phyloP scores from a whole-genome alignment of 2,329 filamentous ascomycete genomes.

The Tolypocladium album region DNA sequence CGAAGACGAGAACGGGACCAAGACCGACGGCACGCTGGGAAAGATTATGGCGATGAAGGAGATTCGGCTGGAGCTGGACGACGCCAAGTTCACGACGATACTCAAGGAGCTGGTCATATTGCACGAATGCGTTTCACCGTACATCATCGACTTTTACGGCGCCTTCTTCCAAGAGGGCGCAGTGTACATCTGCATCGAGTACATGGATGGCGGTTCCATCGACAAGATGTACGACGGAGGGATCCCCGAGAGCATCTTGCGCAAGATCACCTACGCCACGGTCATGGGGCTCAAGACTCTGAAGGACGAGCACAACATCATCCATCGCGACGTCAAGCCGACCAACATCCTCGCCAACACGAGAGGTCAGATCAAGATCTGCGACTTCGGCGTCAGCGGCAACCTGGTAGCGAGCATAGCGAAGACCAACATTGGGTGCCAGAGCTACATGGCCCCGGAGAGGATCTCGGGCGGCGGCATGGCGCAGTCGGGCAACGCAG shows the following conservation, averaged over 20 bases:
- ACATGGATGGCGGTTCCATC: slow-evolving; percentile 96
- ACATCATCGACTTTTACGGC: slow-evolving; percentile 97
- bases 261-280: slow-evolving; percentile 84
- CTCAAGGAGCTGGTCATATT: slow-evolving; percentile 96
- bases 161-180: slow-evolving; percentile 98
- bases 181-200: slow-evolving; percentile 98
- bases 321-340: slow-evolving; percentile 95
- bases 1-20: slow-evolving; percentile 18
- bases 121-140: slow-evolving; percentile 87
- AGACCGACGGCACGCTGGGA: slow-evolving; percentile 47
- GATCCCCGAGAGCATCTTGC: slow-evolving; percentile 76
- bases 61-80: slow-evolving; percentile 87
- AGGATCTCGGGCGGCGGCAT: slow-evolving; percentile 81
- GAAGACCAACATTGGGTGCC: slow-evolving; percentile 97
- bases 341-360: slow-evolving; percentile 96
- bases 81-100: slow-evolving; percentile 93
- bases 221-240: slow-evolving; percentile 91
- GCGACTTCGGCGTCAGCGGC: slow-evolving; percentile 94
- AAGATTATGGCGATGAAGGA: slow-evolving; percentile 99
- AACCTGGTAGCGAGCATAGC: slow-evolving; percentile 96
- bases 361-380: slow-evolving; percentile 89
- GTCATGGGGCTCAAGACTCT: slow-evolving; percentile 84
- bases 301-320: slow-evolving; percentile 98
- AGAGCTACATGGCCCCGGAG: slow-evolving; percentile 98
- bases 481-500: slow-evolving; percentile 55